A percentile compares a stretch with the other conserved stretches of the same genome.
phyloP scores from a whole-genome alignment of 164 flowering plant genomes.

The grape (Vitis vinifera) region ASM3070453v1 NC_081809.1:16738501-16739000 shows the following conservation, averaged over 20 bases:
- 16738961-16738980: constrained; percentile 32
- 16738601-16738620: constrained; percentile 63
- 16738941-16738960: constrained; percentile 15
- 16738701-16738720: constrained; percentile 34
- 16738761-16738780: neutral
- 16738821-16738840: constrained; percentile 27
- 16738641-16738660: constrained; percentile 18
- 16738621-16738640: constrained; percentile 28
- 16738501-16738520: constrained; percentile 11
- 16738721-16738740: constrained; percentile 17
- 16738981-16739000: constrained; percentile 70
- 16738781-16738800: constrained; percentile 3
- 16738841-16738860: constrained; percentile 41
- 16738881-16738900: constrained; percentile 30
- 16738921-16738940: constrained; percentile 27
- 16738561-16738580: constrained; percentile 18
- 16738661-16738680: constrained; percentile 51
- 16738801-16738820: neutral
- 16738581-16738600: constrained; percentile 35
- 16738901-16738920: constrained; percentile 23
- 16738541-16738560: constrained; percentile 10
- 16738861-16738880: constrained; percentile 54
- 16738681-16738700: constrained; percentile 35
- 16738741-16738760: constrained; percentile 3
- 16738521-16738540: constrained; percentile 20